These are phyloP conservation scores for Stagonosporopsis tanaceti DNA, from an alignment of 2,329 filamentous ascomycete genomes.

Conservation along the genomic window DNA sequence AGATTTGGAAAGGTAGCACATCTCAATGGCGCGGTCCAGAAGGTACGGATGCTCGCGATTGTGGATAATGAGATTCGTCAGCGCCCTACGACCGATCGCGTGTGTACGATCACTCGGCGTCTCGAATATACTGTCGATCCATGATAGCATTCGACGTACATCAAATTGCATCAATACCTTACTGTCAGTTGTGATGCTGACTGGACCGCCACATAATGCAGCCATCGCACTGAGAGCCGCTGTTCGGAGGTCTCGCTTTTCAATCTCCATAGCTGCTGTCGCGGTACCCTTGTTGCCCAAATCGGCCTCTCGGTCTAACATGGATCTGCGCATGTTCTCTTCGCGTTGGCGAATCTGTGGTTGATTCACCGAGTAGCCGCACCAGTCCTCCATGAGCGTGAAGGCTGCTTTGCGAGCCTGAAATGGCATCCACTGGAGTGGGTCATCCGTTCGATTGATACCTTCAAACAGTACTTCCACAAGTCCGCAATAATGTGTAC, in stretches of 20 bases:
- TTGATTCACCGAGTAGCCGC: conserved; percentile 93
- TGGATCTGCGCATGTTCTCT: conserved; percentile 84
- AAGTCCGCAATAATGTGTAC: conserved; percentile 92
- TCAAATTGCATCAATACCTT: conserved; percentile 91
- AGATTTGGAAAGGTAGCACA: conserved; percentile 84
- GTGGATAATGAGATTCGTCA: conserved; percentile 88
- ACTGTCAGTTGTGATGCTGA: conserved; percentile 87
- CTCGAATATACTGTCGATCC: conserved; percentile 95
- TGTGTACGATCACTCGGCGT: conserved; percentile 92
- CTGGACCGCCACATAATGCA: conserved; percentile 81
- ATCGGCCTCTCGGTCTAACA: conserved; percentile 79
- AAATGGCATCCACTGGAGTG: conserved; percentile 95
- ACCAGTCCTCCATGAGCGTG: conserved; percentile 98
- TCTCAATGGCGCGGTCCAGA: conserved; percentile 86
- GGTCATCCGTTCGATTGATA: conserved; percentile 83
- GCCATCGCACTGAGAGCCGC: conserved; percentile 96
- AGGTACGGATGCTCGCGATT: conserved; percentile 88
- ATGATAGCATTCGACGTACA: conserved; percentile 87
- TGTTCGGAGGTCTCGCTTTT: conserved; percentile 89
- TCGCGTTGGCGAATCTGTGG: conserved; percentile 81
- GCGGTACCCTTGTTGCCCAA: conserved; percentile 77
- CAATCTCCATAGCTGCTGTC: conserved; percentile 93
- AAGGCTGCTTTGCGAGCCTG: conserved; percentile 96
- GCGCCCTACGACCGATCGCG: conserved; percentile 82
- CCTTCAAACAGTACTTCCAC: conserved; percentile 93